Base-by-base conservation (phyloP, 306 rosid species). In the Pueraria montana region DNA sequence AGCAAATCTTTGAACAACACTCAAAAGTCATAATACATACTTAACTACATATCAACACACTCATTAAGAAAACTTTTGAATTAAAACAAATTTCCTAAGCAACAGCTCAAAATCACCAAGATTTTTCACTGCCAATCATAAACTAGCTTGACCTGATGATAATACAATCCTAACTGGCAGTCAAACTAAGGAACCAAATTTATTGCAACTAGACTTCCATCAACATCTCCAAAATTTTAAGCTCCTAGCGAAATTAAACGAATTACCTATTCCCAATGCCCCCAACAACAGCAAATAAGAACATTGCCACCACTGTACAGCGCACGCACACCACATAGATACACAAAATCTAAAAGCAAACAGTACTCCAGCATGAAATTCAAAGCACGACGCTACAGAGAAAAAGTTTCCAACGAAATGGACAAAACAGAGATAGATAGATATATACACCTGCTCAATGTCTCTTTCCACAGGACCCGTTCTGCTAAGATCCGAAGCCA, bases 401-500 rank as follows among this genome's bases (percentile, higher is more conserved):
- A 74, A 61, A 48, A 84, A 56, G 12, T 10, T 50, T 30, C 21
- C 72, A 17, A 83, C 79, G 42, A 84, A 79, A 56, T 53, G 26
- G 79, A 40, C 79, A 50, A 32, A 72, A 77, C 58, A 82, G 20
- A 32, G n/a, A 62, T 46, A 46, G 8, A 46, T 46, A 45, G 8
- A 45, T 45, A 13, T 3, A 49, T 49, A 49, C 85, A 96, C 99
- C 99, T 96, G 99, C 84, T 96, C 99, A 72, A 82, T 87, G 87
- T 96, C 99, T 88, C 99, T 89, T 87, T 96, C 99, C 30, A 85
- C 92, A 4, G 93, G 82, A 43, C 98, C 97, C 75, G 93, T 86
- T 94, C 92, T 92, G 89, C 90, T 92, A 82, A 89, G 97, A 94
- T 94, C 97, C 90, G 96, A 90, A 88, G 88, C 82, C 94, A 91